Evolutionary conservation across 2,329 filamentous ascomycete genomes (phyloP).

Genomic region (Epichloe bromicola): DNA sequence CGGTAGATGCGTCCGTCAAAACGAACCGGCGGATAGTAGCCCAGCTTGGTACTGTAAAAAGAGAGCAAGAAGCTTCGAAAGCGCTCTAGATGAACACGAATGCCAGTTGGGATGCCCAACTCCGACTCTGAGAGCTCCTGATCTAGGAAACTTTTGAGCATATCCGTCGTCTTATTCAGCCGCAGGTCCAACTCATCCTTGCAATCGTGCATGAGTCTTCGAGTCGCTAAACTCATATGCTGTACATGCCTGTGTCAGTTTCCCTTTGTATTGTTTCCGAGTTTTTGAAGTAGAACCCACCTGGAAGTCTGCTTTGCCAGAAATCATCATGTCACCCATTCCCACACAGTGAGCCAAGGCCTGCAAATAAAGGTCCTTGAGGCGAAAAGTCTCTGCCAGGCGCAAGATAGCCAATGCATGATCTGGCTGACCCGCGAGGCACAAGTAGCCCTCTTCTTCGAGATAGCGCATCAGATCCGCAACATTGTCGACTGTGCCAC

Average conservation of each 20-base stretch:
- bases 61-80: constrained; percentile 57
- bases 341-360: constrained; percentile 69
- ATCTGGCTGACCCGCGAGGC: constrained; percentile 50
- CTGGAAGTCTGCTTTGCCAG: constrained; percentile 44
- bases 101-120: constrained; percentile 48
- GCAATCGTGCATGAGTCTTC: constrained; percentile 50
- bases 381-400: constrained; percentile 52
- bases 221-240: constrained; percentile 40
- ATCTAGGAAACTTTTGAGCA: constrained; percentile 55
- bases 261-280: not conserved
- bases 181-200: constrained; percentile 52
- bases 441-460: constrained; percentile 55
- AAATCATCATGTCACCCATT: constrained; percentile 49
- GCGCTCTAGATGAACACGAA: constrained; percentile 54
- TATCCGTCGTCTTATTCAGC: constrained; percentile 42
- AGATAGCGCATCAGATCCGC: constrained; percentile 39
- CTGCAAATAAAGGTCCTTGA: constrained; percentile 55
- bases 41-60: constrained; percentile 54
- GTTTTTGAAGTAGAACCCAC: constrained; percentile 26
- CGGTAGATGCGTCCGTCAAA: constrained; percentile 35
- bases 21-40: constrained; percentile 55
- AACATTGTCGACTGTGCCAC: constrained; percentile 47
- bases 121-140: constrained; percentile 55
- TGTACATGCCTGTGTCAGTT: constrained; percentile 12
- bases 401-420: constrained; percentile 56